Base-by-base conservation (phyloP, 2,329 filamentous ascomycete species). In the Tetracladium maxilliforme region DNA sequence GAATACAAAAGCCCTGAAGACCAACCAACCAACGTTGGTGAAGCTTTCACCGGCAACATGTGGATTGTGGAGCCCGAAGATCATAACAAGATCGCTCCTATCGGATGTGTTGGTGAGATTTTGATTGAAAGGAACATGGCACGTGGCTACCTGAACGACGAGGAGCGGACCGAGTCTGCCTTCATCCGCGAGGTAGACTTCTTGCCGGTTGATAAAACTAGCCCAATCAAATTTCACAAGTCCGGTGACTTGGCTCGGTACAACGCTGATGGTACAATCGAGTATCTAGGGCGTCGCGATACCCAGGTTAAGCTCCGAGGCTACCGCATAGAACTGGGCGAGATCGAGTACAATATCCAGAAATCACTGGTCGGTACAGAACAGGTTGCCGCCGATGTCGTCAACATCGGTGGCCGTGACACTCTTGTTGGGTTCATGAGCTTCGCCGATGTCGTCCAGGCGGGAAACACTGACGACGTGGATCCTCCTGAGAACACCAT, bases 231-330 rank as follows among this genome's bases (percentile, higher is more conserved):
- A 17, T 52, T 74, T 11, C 75, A 76, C 35, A 57, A 67, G n/a
- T 74, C 70, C 7, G 70, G 70, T 7, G 70, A 76, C 41, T 46
- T 75, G 2, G 70, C 73, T 6, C 53, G 70, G 14, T 52, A 73
- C 19, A 44, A 71, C 16, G 50, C 66, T 22, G 62, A 75, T 36
- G 58, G 56, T 8, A 62, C 59, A 9, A 66, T 75, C 31, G 59
- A 66, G 16, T 76, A 74, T 41, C 45, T 72, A 18, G 70, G 71
- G 6, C 61, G 71, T 12, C 61, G 64, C 24, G 71, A 77, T 37
- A 65, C 70, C 14, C 71, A 76, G 43, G 60, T 74, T 27, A 77
- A 77, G 39, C 48, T 77, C 14, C 59, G 70, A 18, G 71, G 71
- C 1, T 70, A 76, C 37, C 51, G 71, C 19, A 52, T 76, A 7